Base-by-base conservation (phyloP, 1,284 basidiomycete species). In the Lentinula novae-zelandiae region DNA sequence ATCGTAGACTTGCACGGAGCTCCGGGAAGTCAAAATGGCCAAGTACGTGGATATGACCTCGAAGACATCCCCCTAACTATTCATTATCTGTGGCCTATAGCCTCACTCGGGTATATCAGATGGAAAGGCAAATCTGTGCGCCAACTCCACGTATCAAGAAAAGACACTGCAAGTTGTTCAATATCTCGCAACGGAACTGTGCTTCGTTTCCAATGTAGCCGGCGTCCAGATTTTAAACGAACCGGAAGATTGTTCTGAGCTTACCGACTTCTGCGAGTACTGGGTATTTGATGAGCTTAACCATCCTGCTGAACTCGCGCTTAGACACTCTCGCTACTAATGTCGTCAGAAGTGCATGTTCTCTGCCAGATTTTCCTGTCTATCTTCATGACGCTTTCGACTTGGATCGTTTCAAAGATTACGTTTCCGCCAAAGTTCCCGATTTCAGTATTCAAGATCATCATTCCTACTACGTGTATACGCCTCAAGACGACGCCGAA, bases 201-300 rank as follows among this genome's bases (percentile, higher is more conserved):
- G 22, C 34, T 71, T 76, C 58, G 85, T 90, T 17, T 85, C 84
- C 58, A 93, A 94, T 67, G 80, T 93, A 17, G 83, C 91, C 48
- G 92, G 89, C 0, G 86, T 93, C 50, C 79, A 93, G 69, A 72
- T 94, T 33, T 71, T 93, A 60, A 94, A 93, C 68, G 92, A 94
- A 68, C 90, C 90, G 0, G 62, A 75, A 31, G 75, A 85, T 66
- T 74, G 68, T n/a, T 72, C 75, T 4, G 71, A 67, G 22, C 74
- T 89, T n/a, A 63, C 68, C 10, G 74, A 75, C 63, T 88, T 89
- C 67, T 88, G 86, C 86, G 64, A 67, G 76, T 74, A n/a, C 20
- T 4, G 13, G 4, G 8, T 49, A 44, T 49, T 46, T 31, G 51
- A 58, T 31, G 6, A 27, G 13, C 13, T 34, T 7, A 4, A 33